Conservation (phyloP, 257 asterid species). For the Petunia secreta region DNA sequence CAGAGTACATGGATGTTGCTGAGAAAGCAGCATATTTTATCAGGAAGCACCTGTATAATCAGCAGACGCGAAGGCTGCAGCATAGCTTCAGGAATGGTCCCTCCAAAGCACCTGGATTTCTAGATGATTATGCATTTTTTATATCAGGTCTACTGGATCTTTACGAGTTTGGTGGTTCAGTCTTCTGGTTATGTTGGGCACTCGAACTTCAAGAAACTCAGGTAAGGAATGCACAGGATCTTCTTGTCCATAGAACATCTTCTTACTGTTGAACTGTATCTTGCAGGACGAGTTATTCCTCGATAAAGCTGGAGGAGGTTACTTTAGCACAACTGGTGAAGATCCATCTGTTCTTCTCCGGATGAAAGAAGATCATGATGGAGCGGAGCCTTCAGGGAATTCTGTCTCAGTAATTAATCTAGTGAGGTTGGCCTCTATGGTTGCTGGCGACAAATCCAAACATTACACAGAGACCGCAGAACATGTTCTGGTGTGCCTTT, state of each 20-base stretch:
- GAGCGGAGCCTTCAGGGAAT: slow-evolving; percentile 97
- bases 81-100: slow-evolving; percentile 94
- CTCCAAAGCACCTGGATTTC: slow-evolving; percentile 87
- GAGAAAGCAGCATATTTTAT: slow-evolving; percentile 84
- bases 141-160: slow-evolving; percentile 78
- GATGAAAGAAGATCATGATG: slow-evolving; percentile 93
- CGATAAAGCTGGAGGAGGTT: slow-evolving; percentile 88
- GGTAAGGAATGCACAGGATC: slow-evolving; percentile 41
- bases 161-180: slow-evolving; percentile 77
- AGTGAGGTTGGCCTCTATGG: slow-evolving; percentile 73
- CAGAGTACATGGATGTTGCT: slow-evolving; percentile 82
- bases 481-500: slow-evolving; percentile 58
- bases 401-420: slow-evolving; percentile 81
- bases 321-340: slow-evolving; percentile 81
- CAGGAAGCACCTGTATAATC: slow-evolving; percentile 66
- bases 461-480: slow-evolving; percentile 63
- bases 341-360: slow-evolving; percentile 94
- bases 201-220: slow-evolving; percentile 77
- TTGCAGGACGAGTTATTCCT: slow-evolving; percentile 84
- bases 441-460: slow-evolving; percentile 50
- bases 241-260: neutral
- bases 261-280: neutral
- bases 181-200: slow-evolving; percentile 88
- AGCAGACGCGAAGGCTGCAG: slow-evolving; percentile 61
- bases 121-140: slow-evolving; percentile 88